Evolutionary conservation across 306 rosid species (phyloP).

Genomic region (Begonia masoniana): DNA sequence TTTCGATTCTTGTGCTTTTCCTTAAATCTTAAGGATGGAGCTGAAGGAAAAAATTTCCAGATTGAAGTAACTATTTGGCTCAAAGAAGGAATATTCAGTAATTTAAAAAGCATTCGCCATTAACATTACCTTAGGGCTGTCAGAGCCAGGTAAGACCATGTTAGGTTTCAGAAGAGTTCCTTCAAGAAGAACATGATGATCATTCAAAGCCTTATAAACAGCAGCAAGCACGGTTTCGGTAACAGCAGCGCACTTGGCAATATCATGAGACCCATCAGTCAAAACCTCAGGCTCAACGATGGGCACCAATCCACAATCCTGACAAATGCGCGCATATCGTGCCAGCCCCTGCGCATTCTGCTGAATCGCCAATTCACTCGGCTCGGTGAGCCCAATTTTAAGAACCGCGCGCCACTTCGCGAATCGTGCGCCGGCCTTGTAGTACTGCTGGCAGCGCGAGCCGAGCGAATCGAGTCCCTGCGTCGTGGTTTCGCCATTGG

Average conservation of each 20-base stretch:
- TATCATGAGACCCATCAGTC: constrained; percentile 69
- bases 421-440: constrained; percentile 82
- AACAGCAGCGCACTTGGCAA: constrained; percentile 64
- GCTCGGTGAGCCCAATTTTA: constrained; percentile 63
- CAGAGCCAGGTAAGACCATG: constrained; percentile 91
- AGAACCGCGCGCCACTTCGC: constrained; percentile 92
- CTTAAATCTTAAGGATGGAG: no score
- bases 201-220: constrained; percentile 76
- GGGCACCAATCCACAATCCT: constrained; percentile 87
- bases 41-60: no score
- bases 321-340: constrained; percentile 82
- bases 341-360: constrained; percentile 94
- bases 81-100: neutral
- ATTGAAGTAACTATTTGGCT: neutral
- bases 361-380: constrained; percentile 65
- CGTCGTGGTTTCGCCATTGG: constrained; percentile 77
- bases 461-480: constrained; percentile 86
- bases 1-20: no score
- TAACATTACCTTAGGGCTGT: constrained; percentile 53
- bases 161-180: constrained; percentile 89
- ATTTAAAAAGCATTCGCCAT: neutral
- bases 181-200: constrained; percentile 87
- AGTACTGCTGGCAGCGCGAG: constrained; percentile 58
- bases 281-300: constrained; percentile 90
- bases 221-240: constrained; percentile 73